Percentiles rank a stretch among this genome's conserved stretches.
phyloP scores from a whole-genome alignment of 208 protist species.

The Leishmania aethiopica region DNA sequence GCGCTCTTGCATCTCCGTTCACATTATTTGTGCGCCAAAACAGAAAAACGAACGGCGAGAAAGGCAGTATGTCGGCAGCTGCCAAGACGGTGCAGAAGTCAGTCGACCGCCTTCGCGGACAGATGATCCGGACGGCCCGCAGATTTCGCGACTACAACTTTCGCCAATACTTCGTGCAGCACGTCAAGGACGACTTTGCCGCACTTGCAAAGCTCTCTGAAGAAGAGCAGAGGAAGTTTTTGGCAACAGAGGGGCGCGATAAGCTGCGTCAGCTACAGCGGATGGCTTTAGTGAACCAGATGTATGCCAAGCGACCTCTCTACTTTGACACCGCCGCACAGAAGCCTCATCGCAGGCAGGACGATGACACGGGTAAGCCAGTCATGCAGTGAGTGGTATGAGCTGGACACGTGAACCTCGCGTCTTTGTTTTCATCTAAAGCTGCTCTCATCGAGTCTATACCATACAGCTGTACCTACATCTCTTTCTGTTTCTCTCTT shows the following conservation, averaged over 20 bases:
- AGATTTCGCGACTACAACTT: conserved; percentile 92
- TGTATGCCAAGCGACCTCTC: conserved; percentile 71
- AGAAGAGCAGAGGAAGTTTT: conserved; percentile 64
- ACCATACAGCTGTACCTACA: background rate
- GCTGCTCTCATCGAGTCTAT: background rate
- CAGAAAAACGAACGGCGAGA: background rate
- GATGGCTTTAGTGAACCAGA: conserved; percentile 84
- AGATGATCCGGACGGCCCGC: conserved; percentile 60
- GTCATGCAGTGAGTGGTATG: conserved; percentile 17
- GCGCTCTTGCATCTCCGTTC: background rate
- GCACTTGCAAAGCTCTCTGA: conserved; percentile 41
- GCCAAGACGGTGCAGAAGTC: conserved; percentile 13
- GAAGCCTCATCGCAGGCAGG: conserved; percentile 7
- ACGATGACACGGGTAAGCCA: background rate
- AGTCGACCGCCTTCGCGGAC: conserved; percentile 47
- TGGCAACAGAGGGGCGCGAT: conserved; percentile 47
- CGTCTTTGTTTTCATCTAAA: background rate
- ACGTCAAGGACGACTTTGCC: conserved; percentile 79
- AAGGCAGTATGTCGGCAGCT: background rate
- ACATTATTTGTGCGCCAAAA: background rate
- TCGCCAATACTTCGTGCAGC: conserved; percentile 82
- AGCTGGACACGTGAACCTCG: background rate
- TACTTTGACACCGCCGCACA: conserved; percentile 55
- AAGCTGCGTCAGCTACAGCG: conserved; percentile 84
- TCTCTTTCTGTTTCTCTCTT: background rate